Base-by-base conservation (phyloP, 1,284 basidiomycete species). In the Malassezia caprae region DNA sequence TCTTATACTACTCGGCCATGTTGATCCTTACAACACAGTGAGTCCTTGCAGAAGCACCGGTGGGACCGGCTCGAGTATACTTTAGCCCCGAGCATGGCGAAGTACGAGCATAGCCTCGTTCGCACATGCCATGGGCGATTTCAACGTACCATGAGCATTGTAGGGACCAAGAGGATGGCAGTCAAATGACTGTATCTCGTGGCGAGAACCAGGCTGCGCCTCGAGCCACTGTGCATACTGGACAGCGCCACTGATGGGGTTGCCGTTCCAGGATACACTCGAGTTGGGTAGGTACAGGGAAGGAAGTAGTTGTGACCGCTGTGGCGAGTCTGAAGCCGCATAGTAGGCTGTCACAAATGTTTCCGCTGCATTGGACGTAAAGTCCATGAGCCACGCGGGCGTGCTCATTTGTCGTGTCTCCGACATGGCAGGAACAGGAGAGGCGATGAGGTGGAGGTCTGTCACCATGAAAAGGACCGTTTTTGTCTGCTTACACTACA, bases 251-350 rank as follows among this genome's bases (percentile, higher is more conserved):
- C 67, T 69, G n/a, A 73, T 64, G 15, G 70, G 70, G 26, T 67
- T 70, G 12, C 70, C 70, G 27, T 73, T 73, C 70, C 70, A 73
- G 1, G 70, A 66, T 51, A 73, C 64, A n/a, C 67, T 63, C 8
- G 70, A 69, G 12, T 51, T 64, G 21, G 67, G 60, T 8, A 68
- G 48, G 51, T 73, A 73, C 12, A 73, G 60, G 0, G 68, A 69
- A 0, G 69, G 69, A 0, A 72, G 62, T 26, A 72, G 64, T 52
- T 61, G 55, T 17, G 27, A 53, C 7, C 69, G 64, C 44, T 68
- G 65, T 8, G 69, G 71, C 21, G 69, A 67, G 49, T 73, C 71
- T n/a, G 67, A 62, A 4, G 71, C 71, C 13, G 68, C 63, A 35
- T 73, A 73, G 59, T 73, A 73, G 27, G 69, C 69, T 8, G 67